Evolutionary conservation across 1,284 basidiomycete genomes (phyloP).

Genomic region (Earliella scabrosa): DNA sequence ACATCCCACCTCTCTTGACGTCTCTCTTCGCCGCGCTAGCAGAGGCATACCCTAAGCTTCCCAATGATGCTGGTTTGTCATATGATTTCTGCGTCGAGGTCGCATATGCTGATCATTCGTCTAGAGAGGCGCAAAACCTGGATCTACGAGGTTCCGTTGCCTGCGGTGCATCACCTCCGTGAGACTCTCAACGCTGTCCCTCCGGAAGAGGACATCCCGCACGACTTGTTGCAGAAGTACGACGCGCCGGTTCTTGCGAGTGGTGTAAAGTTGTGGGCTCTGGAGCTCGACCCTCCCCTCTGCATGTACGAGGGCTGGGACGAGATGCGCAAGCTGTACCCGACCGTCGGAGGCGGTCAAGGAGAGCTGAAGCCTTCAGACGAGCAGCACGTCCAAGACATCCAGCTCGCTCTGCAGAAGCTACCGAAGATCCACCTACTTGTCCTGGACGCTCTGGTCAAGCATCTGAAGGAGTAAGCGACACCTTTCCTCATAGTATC

Average conservation of each 20-base stretch:
- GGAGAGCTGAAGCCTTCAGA: constrained; percentile 55
- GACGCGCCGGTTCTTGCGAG: constrained; percentile 88
- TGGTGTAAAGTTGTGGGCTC: constrained; percentile 82
- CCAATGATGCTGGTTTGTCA: constrained; percentile 66
- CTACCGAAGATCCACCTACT: constrained; percentile 83
- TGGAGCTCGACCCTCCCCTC: constrained; percentile 86
- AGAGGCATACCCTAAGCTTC: constrained; percentile 65
- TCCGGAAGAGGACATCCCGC: constrained; percentile 64
- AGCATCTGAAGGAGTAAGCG: constrained; percentile 77
- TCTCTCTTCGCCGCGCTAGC: constrained; percentile 70
- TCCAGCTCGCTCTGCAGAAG: constrained; percentile 71
- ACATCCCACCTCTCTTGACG: constrained; percentile 76
- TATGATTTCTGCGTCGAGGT: background rate
- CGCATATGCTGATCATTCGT: background rate
- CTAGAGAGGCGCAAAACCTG: constrained; percentile 87
- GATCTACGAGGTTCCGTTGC: constrained; percentile 91
- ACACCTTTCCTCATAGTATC: background rate
- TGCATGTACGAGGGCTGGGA: constrained; percentile 90
- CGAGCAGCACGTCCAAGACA: constrained; percentile 66
- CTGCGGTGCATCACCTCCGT: constrained; percentile 82
- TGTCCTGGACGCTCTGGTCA: constrained; percentile 81
- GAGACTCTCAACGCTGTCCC: constrained; percentile 79
- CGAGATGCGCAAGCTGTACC: constrained; percentile 84
- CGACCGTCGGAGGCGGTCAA: constrained; percentile 53
- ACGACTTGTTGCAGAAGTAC: constrained; percentile 73